Percentiles rank a stretch among this genome's conserved stretches.
Evolutionary conservation across 768 basidiomycete species (phyloP).

Genomic region (Auricularia heimuer): DNA sequence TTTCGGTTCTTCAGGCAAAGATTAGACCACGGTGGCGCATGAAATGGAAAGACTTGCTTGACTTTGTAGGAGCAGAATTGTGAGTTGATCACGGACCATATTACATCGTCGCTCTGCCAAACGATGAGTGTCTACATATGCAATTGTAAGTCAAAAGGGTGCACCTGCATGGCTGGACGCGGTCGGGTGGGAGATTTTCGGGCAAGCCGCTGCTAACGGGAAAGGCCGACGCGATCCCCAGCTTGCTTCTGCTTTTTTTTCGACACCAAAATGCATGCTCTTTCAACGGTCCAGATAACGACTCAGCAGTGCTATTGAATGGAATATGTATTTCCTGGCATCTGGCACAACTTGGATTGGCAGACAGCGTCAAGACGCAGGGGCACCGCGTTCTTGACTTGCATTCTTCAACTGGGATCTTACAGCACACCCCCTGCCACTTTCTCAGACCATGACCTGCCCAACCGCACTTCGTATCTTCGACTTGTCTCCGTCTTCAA

Average conservation of each 20-base stretch:
- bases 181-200: neutral
- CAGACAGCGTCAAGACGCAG: too few species aligned
- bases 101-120: constrained; percentile 93
- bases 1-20: constrained; percentile 55
- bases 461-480: too few species aligned
- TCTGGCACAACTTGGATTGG: too few species aligned
- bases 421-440: too few species aligned
- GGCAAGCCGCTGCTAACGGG: neutral
- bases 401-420: too few species aligned
- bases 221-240: neutral
- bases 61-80: constrained; percentile 99
- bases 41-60: constrained; percentile 50
- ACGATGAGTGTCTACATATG: neutral
- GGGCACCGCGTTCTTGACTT: too few species aligned
- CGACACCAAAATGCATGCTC: neutral
- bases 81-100: constrained; percentile 91
- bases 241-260: neutral
- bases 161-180: neutral
- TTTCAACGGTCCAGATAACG: too few species aligned
- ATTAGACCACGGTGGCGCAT: neutral
- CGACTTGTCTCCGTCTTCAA: too few species aligned
- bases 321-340: too few species aligned
- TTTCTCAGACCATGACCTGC: too few species aligned
- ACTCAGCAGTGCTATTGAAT: too few species aligned
- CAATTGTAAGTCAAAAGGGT: neutral